Evolutionary conservation across 345 rosid species (phyloP).

Genomic region (Gossypium mustelinum): DNA sequence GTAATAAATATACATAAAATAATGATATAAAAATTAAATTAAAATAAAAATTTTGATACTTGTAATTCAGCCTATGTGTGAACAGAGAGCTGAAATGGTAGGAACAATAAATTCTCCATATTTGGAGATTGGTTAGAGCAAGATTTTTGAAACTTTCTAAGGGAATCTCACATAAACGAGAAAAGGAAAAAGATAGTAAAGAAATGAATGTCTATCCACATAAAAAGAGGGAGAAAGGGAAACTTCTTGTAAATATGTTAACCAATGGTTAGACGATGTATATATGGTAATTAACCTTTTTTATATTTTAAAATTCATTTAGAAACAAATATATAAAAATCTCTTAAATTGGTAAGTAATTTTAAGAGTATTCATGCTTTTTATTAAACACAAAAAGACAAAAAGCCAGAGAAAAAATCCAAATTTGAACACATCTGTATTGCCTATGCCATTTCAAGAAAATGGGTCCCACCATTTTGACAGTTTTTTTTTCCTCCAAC

Average conservation of each 20-base stretch:
- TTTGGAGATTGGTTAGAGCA: not conserved
- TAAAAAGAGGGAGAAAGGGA: not conserved
- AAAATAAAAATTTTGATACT: no score
- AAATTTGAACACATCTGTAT: not conserved
- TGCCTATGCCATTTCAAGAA: not conserved
- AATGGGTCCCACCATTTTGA: not conserved
- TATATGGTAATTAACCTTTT: no score
- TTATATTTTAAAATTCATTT: no score
- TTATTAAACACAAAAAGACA: not conserved
- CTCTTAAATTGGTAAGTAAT: no score
- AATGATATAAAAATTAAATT: no score
- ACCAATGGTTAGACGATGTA: no score
- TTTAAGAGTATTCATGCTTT: not conserved
- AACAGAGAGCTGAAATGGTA: no score
- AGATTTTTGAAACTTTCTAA: not conserved
- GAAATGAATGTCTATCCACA: not conserved
- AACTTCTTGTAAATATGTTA: no score
- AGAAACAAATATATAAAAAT: no score
- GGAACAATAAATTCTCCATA: no score
- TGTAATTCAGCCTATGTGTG: no score
- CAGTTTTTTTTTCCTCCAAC: not conserved
- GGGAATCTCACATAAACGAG: not conserved
- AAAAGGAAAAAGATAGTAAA: not conserved
- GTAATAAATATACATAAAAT: no score
- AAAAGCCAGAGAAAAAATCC: not conserved